A percentile compares a stretch with the other conserved stretches of the same genome.
phyloP scores from a whole-genome alignment of 108 stramenopile genomes.

The Cyclotella atomus region DNA sequence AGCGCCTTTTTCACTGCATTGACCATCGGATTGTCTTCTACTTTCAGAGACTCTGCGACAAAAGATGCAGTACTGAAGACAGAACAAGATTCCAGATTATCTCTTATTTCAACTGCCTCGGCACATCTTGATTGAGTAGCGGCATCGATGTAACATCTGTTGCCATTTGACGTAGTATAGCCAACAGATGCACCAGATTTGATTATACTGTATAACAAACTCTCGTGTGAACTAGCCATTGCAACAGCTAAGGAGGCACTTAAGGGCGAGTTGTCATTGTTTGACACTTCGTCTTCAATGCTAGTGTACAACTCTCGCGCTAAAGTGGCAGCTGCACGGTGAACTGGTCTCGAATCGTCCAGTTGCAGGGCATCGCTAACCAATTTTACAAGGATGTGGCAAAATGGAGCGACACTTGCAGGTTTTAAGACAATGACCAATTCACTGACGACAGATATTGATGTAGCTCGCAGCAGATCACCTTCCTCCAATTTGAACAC shows the following conservation, averaged over 20 bases:
- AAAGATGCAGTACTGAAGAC: slow-evolving; percentile 46
- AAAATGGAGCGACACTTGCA: slow-evolving; percentile 47
- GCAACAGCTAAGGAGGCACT: slow-evolving; percentile 54
- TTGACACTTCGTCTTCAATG: slow-evolving; percentile 52
- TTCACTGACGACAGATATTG: slow-evolving; percentile 66
- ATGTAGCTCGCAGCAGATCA: slow-evolving; percentile 67
- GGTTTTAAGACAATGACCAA: slow-evolving; percentile 51
- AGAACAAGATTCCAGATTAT: slow-evolving; percentile 46
- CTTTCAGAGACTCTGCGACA: slow-evolving; percentile 25
- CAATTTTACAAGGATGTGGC: slow-evolving; percentile 46
- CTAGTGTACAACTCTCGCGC: slow-evolving; percentile 64
- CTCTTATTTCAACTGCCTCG: slow-evolving; percentile 65
- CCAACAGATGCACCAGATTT: slow-evolving; percentile 25
- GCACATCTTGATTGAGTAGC: slow-evolving; percentile 68
- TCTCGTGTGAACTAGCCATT: slow-evolving; percentile 53
- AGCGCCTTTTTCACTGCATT: slow-evolving; percentile 31
- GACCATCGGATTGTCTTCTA: slow-evolving; percentile 24
- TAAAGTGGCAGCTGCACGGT: slow-evolving; percentile 71
- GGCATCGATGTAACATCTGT: slow-evolving; percentile 41
- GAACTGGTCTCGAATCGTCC: slow-evolving; percentile 62
- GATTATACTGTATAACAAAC: slow-evolving; percentile 44
- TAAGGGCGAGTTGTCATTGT: background rate
- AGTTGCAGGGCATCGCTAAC: slow-evolving; percentile 51
- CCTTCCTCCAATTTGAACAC: slow-evolving; percentile 72
- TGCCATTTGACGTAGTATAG: slow-evolving; percentile 4